These are phyloP conservation scores for Blastocystis hominis DNA, from an alignment of 352 stramenopile species.

Conservation along the genomic window DNA sequence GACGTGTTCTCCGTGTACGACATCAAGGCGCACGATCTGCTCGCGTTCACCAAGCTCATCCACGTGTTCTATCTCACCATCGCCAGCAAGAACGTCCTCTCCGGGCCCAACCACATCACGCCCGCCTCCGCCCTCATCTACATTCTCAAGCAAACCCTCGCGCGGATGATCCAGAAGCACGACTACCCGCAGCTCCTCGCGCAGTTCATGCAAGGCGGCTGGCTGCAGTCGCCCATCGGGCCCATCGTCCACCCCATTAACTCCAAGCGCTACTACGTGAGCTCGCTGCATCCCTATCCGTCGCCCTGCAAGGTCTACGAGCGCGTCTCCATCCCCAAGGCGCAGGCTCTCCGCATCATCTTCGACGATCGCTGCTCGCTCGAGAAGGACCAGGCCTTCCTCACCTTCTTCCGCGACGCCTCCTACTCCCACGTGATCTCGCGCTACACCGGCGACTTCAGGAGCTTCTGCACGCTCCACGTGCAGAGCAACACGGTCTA, in stretches of 20 bases:
- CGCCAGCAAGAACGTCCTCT: neutral
- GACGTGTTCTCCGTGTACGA: constrained; percentile 23
- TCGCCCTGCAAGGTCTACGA: constrained; percentile 32
- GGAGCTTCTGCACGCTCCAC: constrained; percentile 38
- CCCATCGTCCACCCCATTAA: neutral
- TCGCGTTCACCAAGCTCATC: constrained; percentile 52
- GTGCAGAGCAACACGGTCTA: constrained; percentile 49
- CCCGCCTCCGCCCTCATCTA: constrained; percentile 33
- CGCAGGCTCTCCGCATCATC: constrained; percentile 38
- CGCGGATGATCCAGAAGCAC: constrained; percentile 4
- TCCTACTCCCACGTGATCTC: constrained; percentile 48
- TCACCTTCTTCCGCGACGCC: constrained; percentile 50
- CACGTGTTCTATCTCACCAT: constrained; percentile 52
- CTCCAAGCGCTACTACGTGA: constrained; percentile 20
- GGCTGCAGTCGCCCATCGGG: constrained; percentile 16
- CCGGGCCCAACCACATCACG: constrained; percentile 4
- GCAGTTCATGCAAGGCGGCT: constrained; percentile 13
- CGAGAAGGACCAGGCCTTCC: constrained; percentile 35
- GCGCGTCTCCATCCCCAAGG: constrained; percentile 38
- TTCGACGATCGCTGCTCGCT: constrained; percentile 50
- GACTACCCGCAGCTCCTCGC: neutral
- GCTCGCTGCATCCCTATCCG: constrained; percentile 39
- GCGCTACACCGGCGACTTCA: neutral
- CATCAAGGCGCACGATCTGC: constrained; percentile 16
- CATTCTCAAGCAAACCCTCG: constrained; percentile 48